Evolutionary conservation across 2,329 filamentous ascomycete genomes (phyloP), one percentile per base, ranked within the genome.

Genomic region (Colletotrichum orbiculare): DNA sequence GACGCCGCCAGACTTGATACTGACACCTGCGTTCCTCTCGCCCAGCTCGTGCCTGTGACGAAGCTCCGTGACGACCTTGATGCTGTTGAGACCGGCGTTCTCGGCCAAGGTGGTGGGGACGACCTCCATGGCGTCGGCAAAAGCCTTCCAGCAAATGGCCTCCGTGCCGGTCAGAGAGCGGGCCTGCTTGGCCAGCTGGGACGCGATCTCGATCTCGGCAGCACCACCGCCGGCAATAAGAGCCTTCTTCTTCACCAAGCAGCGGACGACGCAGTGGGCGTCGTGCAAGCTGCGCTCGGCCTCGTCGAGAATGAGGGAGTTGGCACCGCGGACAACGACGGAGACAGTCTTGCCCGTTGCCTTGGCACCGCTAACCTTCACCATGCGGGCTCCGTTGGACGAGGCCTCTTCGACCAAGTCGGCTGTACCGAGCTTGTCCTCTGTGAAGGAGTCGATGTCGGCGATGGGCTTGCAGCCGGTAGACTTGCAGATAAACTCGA

Each of bases 181-280:
- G 8, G 95, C 89, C 75, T 92, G 91, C 79, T 92, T 91, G 62
- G 91, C 89, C 39, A 99, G 87, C 74, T 93, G 87, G 59, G 96
- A 91, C 25, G 96, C 93, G 72, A 99, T 95, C 81, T 98, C 94
- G 73, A 98, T 96, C 80, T 99, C 96, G 34, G 96, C 93, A 2
- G 96, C 96, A 76, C 96, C 96, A 74, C 96, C 96, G 78, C 96
- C 96, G 12, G 96, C 95, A 73, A 99, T 97, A 62, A 99, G 88
- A n/a, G 96, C 96, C 83, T 96, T 97, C 89, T 98, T 99, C 89
- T 99, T 99, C 71, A 99, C 96, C 67, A 99, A 82, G 76, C 96
- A 99, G 72, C 96, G 91, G 72, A 99, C 94, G 54, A 98, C 96
- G 77, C 96, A 99, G 69, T 98, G 93, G 37, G 96, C 96, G 74